A percentile compares a stretch with the other conserved stretches of the same genome.
phyloP scores from a whole-genome alignment of 2,329 filamentous ascomycete species.

The Eurotiales sp. region DNA sequence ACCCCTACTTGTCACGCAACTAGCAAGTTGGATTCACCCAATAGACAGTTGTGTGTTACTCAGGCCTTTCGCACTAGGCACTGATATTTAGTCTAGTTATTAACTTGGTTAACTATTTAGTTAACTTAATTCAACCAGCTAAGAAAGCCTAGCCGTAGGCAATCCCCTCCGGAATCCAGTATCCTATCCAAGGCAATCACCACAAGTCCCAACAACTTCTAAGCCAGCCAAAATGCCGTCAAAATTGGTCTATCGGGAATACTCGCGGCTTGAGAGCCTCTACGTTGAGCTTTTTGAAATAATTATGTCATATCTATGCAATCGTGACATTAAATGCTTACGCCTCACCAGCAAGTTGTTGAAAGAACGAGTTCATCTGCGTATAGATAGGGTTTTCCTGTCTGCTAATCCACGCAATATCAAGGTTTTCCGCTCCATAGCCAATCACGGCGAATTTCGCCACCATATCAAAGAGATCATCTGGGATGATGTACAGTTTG shows the following conservation, averaged over 20 bases:
- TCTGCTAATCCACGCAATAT: conserved; percentile 40
- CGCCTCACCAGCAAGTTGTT: conserved; percentile 23
- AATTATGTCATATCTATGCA: conserved; percentile 17
- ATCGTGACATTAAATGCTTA: conserved; percentile 25
- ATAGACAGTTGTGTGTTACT: no score
- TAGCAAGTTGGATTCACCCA: no score
- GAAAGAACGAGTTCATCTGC: conserved; percentile 18
- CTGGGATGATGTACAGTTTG: conserved; percentile 20
- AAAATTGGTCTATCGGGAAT: background rate
- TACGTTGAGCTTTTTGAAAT: background rate
- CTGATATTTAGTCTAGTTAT: no score
- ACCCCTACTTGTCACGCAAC: no score
- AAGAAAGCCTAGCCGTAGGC: no score
- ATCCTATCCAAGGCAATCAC: no score
- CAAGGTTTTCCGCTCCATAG: conserved; percentile 33
- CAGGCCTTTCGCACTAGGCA: no score
- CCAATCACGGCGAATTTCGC: conserved; percentile 33
- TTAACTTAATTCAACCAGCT: no score
- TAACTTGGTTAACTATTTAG: no score
- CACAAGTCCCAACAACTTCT: no score
- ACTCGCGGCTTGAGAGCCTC: background rate
- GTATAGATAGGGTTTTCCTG: conserved; percentile 37
- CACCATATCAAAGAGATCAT: conserved; percentile 36
- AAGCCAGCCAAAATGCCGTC: background rate
- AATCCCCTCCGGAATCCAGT: no score